Evolutionary conservation across 345 rosid genomes (phyloP), one percentile per base, ranked within the genome.

Genomic region (Lepidium africanum): DNA sequence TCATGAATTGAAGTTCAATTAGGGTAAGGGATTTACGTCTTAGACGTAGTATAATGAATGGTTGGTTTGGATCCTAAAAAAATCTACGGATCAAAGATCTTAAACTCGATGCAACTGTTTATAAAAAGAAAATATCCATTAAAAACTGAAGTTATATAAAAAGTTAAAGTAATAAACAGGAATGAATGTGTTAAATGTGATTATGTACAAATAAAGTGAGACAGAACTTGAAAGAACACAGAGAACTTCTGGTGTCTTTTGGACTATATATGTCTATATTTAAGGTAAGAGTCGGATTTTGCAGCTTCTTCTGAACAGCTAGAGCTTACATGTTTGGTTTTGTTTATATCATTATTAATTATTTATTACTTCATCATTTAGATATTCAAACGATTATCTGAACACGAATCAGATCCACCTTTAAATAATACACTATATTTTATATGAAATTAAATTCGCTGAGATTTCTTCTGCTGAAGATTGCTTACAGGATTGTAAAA

Each of bases 201-300:
- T 68, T 46, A 47, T 61, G 70, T 60, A 74, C 78, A 63, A 53
- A 68, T 27, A 74, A 69, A 68, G 69, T 7, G 58, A 74, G 69
- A 68, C 73, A 54, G 55, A 46, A 43, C 69, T 61, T 54, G 69
- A 54, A 46, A 67, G 63, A 74, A 54, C 69, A 67, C 65, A 39
- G 59, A 67, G 45, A 61, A 27, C 36, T 52, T 59, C 43, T 53
- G 64, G 9, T 59, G 40, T 61, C 61, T 50, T 65, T 45, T 51
- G 57, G 63, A 43, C 6, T 50, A 50, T 30, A 5, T 30, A 30
- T 51, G 17, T 57, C 54, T 48, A 1, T 55, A 15, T 55, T 47
- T 27, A 64, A 56, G 71, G 65, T 48, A 65, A 56, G 54, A 30
- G 33, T 30, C 33, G 7, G 7, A 30, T 30, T 0, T 27, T 27